Base-by-base conservation (phyloP, 352 stramenopile species). In the Phytophthora hibernalis region DNA sequence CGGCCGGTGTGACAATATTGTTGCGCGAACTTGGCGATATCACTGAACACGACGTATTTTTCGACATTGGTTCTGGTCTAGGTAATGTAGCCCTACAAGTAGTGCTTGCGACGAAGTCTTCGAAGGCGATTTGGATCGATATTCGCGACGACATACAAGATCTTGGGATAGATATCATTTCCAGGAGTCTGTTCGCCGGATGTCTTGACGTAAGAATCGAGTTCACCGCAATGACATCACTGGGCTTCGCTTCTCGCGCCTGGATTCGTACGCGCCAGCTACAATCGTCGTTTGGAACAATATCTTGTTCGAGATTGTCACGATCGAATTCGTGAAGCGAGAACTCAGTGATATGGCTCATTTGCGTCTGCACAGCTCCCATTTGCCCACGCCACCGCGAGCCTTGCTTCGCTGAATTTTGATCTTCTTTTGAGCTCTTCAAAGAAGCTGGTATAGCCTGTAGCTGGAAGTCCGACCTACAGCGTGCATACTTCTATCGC, bases 211-310 rank as follows among this genome's bases (percentile, higher is more conserved):
- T n/a, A 31, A 31, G 26, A 31, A 31, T n/a, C 26, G 26, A 31
- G 26, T 7, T n/a, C n/a, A n/a, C n/a, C n/a, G 26, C 1, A 31
- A 31, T 31, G 44, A 51, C 2, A 18, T 35, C 11, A 35, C 18
- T 9, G 10, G 44, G 0, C 20, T 51, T 31, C 12, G 21, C 5
- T 16, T 54, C 16, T 54, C 48, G 8, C 24, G 28, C 28, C 9
- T 31, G 26, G 9, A 31, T 31, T 31, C 15, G 33, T 63, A 33
- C 43, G 18, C 31, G 10, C 42, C 30, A 38, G 37, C 45, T 20
- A 65, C 57, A 1, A 56, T 52, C 10, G 48, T 53, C 9, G 45
- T 53, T 37, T 57, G 16, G 57, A 65, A 53, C 37, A 65, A 45
- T n/a, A 21, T 57, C 15, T 37, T 63, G 44, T 54, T 54, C 31